Evolutionary conservation across 148 eudicot species (phyloP).

Genomic region (Rhododendron ferrugineum): DNA sequence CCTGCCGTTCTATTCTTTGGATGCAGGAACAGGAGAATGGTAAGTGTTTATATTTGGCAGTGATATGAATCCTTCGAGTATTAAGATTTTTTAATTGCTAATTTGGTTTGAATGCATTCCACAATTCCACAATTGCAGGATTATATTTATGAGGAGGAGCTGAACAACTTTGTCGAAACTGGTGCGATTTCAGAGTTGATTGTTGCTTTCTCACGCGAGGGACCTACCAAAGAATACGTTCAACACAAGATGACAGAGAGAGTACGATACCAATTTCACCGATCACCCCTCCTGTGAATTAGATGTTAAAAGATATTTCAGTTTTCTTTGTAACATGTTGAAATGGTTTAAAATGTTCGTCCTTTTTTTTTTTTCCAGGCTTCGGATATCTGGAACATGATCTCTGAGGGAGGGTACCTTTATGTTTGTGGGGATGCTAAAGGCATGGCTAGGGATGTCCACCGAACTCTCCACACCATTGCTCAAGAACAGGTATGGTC

Average conservation of each 20-base stretch:
- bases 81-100: background rate
- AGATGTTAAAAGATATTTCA: background rate
- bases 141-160: slow-evolving; percentile 82
- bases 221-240: slow-evolving; percentile 82
- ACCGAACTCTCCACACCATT: slow-evolving; percentile 85
- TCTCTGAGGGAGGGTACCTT: slow-evolving; percentile 73
- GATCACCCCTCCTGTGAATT: background rate
- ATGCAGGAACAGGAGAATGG: slow-evolving; percentile 80
- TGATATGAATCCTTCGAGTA: background rate
- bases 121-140: slow-evolving; percentile 41
- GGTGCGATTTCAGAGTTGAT: slow-evolving; percentile 80
- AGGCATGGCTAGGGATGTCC: slow-evolving; percentile 99
- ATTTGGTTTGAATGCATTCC: background rate
- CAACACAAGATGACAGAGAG: slow-evolving; percentile 88
- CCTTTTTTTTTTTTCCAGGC: slow-evolving; percentile 6
- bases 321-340: background rate
- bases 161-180: slow-evolving; percentile 53
- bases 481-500: slow-evolving; percentile 76
- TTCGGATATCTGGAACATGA: slow-evolving; percentile 50
- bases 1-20: slow-evolving; percentile 72
- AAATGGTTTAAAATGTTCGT: background rate
- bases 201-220: slow-evolving; percentile 95
- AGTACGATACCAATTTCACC: slow-evolving; percentile 28
- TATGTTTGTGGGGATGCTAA: slow-evolving; percentile 99
- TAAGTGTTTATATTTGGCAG: slow-evolving; percentile 17